A percentile compares a stretch with the other conserved stretches of the same genome.
phyloP scores from a whole-genome alignment of 1,284 basidiomycete genomes.

The Ustilago loliicola region DNA sequence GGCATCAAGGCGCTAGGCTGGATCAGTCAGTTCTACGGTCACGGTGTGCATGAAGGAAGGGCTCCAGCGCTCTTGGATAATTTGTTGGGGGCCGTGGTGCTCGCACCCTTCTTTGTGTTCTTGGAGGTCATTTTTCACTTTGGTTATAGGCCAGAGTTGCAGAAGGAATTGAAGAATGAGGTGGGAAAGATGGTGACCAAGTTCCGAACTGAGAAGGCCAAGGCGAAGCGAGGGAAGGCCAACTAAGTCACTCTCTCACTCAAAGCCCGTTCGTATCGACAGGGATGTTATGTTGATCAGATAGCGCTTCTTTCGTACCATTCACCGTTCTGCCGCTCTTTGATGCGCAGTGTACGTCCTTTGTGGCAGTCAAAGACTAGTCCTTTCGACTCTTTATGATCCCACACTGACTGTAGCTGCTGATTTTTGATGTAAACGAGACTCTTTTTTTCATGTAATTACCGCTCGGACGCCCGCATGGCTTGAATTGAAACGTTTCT shows the following conservation, averaged over 20 bases:
- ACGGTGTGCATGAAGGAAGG: constrained; percentile 62
- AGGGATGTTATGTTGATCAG: no score
- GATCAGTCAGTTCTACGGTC: constrained; percentile 64
- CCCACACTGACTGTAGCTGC: no score
- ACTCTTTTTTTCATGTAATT: no score
- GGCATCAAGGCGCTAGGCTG: constrained; percentile 52
- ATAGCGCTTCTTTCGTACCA: no score
- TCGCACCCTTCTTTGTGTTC: constrained; percentile 65
- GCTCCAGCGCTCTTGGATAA: constrained; percentile 64
- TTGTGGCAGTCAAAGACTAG: no score
- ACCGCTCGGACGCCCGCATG: no score
- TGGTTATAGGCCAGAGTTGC: constrained; percentile 62
- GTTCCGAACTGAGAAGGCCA: constrained; percentile 45
- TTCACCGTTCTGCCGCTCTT: no score
- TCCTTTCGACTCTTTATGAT: no score
- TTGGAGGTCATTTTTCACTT: constrained; percentile 61
- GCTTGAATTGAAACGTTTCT: no score
- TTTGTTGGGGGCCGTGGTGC: constrained; percentile 59
- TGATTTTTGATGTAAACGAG: no score
- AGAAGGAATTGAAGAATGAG: constrained; percentile 63
- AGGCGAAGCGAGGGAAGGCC: constrained; percentile 37
- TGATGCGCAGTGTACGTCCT: no score
- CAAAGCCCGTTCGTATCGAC: no score
- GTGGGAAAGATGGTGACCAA: constrained; percentile 45
- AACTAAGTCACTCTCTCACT: constrained; percentile 18